Evolutionary conservation across 2,329 filamentous ascomycete genomes (phyloP).

Genomic region (Fusarium musae): DNA sequence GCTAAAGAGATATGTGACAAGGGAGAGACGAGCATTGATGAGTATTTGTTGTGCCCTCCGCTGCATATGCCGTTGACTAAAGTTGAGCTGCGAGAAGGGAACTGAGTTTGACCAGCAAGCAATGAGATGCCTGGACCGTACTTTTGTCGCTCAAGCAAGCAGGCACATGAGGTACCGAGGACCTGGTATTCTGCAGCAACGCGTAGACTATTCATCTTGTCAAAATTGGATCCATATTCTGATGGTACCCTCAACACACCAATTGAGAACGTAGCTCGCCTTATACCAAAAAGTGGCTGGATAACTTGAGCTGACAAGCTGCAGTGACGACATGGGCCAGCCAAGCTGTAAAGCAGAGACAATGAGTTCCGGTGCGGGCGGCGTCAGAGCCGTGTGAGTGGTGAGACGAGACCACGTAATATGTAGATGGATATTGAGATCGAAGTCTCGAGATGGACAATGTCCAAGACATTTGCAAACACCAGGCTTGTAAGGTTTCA

Average conservation of each 20-base stretch:
- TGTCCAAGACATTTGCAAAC: slow-evolving; percentile 26
- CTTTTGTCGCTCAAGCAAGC: background rate
- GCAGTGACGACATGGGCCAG: slow-evolving; percentile 34
- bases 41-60: background rate
- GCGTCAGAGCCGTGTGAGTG: slow-evolving; percentile 8
- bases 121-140: background rate
- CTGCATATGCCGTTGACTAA: background rate
- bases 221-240: slow-evolving; percentile 11
- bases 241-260: slow-evolving; percentile 12
- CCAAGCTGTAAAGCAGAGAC: slow-evolving; percentile 2
- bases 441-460: background rate
- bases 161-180: background rate
- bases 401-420: background rate
- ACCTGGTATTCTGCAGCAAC: background rate
- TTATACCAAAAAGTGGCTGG: slow-evolving; percentile 25
- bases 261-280: slow-evolving; percentile 19
- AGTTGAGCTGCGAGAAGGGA: background rate
- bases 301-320: slow-evolving; percentile 29
- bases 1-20: background rate
- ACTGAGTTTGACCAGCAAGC: background rate
- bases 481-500: background rate
- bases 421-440: background rate
- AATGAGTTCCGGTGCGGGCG: slow-evolving; percentile 20
- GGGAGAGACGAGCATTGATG: background rate
- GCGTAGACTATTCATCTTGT: background rate